A percentile compares a stretch with the other conserved stretches of the same genome.
phyloP scores from a whole-genome alignment of 768 basidiomycete species.

The Nidularia sp. region DNA sequence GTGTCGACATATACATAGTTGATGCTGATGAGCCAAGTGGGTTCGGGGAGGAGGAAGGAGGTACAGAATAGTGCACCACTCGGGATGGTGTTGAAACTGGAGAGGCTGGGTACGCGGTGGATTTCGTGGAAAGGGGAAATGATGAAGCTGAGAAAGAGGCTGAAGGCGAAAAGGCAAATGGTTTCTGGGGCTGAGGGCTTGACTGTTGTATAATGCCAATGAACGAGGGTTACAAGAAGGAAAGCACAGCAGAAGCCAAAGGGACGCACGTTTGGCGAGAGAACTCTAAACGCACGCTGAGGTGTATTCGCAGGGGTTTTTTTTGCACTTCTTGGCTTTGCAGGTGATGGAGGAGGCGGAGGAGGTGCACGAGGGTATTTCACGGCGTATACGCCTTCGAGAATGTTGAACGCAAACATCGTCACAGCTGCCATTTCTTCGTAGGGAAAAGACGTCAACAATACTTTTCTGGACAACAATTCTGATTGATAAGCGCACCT shows the following conservation, averaged over 20 bases:
- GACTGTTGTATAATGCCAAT: conserved; percentile 15
- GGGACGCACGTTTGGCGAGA: conserved; percentile 33
- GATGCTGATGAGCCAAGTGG: conserved; percentile 23
- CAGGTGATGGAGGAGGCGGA: conserved; percentile 26
- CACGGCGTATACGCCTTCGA: conserved; percentile 35
- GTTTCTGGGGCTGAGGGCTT: conserved; percentile 37
- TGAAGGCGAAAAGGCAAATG: conserved; percentile 35
- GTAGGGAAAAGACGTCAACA: neutral
- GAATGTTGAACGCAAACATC: conserved; percentile 33
- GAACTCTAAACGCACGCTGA: conserved; percentile 28
- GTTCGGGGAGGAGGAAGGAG: conserved; percentile 21
- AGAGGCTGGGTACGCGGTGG: conserved; percentile 27
- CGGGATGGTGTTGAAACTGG: conserved; percentile 37
- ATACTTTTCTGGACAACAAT: neutral
- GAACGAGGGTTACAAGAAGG: neutral
- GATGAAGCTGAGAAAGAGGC: conserved; percentile 24
- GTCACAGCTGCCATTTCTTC: conserved; percentile 28
- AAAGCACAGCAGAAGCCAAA: neutral
- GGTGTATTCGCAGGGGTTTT: conserved; percentile 20
- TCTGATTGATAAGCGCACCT: conserved; percentile 19
- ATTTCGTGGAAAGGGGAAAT: conserved; percentile 8
- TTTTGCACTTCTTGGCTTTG: conserved; percentile 19
- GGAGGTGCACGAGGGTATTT: conserved; percentile 37
- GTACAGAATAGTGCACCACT: conserved; percentile 27
- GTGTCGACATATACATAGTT: conserved; percentile 26